Evolutionary conservation across 2,329 filamentous ascomycete genomes (phyloP).

Genomic region (Neocucurbitaria cava): DNA sequence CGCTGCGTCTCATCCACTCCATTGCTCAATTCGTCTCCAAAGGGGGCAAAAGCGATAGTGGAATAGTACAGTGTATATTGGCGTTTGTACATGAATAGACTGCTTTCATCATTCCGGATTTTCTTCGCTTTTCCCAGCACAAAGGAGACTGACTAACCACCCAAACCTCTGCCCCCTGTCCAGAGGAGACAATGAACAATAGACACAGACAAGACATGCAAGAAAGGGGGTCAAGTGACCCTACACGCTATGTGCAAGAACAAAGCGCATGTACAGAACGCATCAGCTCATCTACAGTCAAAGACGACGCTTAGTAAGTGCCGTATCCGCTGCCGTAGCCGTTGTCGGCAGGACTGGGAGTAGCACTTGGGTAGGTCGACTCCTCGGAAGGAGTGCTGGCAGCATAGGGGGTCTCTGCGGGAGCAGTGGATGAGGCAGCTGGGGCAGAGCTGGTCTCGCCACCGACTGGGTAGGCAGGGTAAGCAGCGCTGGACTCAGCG

Average conservation of each 20-base stretch:
- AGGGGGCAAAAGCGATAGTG: neutral
- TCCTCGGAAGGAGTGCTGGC: constrained; percentile 9
- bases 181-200: constrained; percentile 28
- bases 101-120: constrained; percentile 11
- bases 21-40: constrained; percentile 1
- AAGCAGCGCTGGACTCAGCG: constrained; percentile 20
- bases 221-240: constrained; percentile 36
- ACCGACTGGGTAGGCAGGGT: constrained; percentile 17
- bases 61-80: constrained; percentile 34
- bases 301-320: constrained; percentile 29
- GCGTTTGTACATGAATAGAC: constrained; percentile 22
- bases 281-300: constrained; percentile 23
- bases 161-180: constrained; percentile 25
- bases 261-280: constrained; percentile 22
- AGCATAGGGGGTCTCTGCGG: constrained; percentile 11
- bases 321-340: constrained; percentile 28
- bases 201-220: constrained; percentile 32
- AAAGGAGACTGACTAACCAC: constrained; percentile 20
- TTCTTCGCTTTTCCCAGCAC: constrained; percentile 19
- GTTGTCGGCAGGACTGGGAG: constrained; percentile 19
- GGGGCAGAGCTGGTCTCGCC: constrained; percentile 4
- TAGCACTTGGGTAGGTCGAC: constrained; percentile 17
- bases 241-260: constrained; percentile 7
- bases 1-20: neutral
- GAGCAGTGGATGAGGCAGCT: constrained; percentile 11